Base-by-base conservation (phyloP, 78 protist species). In the Isochrysis galbana region DNA sequence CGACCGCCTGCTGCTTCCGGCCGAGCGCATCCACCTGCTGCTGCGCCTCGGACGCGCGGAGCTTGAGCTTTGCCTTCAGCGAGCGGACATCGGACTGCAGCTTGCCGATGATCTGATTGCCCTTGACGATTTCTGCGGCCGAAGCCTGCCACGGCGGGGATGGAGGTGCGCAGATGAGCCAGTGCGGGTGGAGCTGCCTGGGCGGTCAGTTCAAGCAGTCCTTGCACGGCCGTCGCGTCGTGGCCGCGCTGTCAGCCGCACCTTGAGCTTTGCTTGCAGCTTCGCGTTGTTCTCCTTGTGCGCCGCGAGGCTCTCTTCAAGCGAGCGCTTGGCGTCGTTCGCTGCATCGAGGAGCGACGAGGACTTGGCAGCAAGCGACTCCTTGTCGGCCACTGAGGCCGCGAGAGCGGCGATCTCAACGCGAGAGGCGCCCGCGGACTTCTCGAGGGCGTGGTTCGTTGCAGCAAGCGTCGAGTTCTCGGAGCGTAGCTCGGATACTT, bases 21-120 rank as follows among this genome's bases (percentile, higher is more conserved):
- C 39, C 39, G 17, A 10, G 11, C 5, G 1, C 44, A 39, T 46
- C 42, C 39, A n/a, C 44, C 69, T 46, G 54, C 89, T 83, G 41
- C 42, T 0, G 34, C 1, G 41, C 42, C 42, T 0, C 22, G 70
- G 36, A 38, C 32, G 21, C 41, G 44, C n/a, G 23, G 34, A 83
- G 44, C 70, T 46, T 44, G n/a, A 46, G 29, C 69, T 47, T 46
- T 21, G 69, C 89, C 23, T 26, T 10, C 2, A 17, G 29, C 38
- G 61, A n/a, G 67, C 89, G 89, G 46, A 3, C 25, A 25, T 83
- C 89, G 0, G 34, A 36, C 89, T 83, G 89, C 42, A 83, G 69
- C 69, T n/a, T 1, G 44, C 11, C 69, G 89, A 83, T 83, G 41
- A 83, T 83, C 69, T 26, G 22, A 41, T 83, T 83, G 29, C 89